phyloP scores from a whole-genome alignment of 129 eudicot genomes.

The Lactuca saligna region DNA sequence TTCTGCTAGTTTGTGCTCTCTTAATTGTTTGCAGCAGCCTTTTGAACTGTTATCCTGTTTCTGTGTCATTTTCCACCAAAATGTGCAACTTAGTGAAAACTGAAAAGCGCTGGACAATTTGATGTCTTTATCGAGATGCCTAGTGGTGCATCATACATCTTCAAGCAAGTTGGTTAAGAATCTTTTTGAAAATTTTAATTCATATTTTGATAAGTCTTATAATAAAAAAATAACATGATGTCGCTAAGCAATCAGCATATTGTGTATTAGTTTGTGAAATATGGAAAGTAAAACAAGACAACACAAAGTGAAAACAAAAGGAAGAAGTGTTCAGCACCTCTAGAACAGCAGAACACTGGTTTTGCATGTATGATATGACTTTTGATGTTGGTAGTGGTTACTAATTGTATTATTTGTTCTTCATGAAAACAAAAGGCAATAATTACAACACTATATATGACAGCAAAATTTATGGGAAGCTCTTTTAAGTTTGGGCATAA shows the following conservation, averaged over 20 bases:
- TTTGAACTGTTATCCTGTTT: constrained; percentile 11
- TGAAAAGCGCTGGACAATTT: constrained; percentile 1
- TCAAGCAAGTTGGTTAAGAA: background rate
- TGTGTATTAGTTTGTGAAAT: constrained; percentile 3
- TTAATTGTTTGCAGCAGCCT: constrained; percentile 7
- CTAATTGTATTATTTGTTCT: background rate
- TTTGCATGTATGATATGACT: background rate
- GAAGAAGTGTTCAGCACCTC: background rate
- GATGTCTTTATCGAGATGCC: constrained; percentile 11
- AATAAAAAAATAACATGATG: too few species aligned
- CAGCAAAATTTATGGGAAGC: background rate
- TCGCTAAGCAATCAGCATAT: background rate
- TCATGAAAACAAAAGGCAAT: constrained; percentile 9
- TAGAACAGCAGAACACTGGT: background rate
- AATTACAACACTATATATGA: background rate
- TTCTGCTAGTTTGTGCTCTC: constrained; percentile 14
- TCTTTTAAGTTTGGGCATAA: constrained; percentile 11
- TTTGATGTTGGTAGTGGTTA: constrained; percentile 7
- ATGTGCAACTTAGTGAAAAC: constrained; percentile 15
- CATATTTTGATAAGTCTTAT: too few species aligned
- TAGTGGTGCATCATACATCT: constrained; percentile 22
- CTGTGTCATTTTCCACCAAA: constrained; percentile 5
- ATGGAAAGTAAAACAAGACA: constrained; percentile 6
- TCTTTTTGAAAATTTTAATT: too few species aligned
- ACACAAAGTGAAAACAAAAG: background rate